Conservation (phyloP, 202 grass and related monocot genomes). For the Schoenoplectus tabernaemontani region DNA sequence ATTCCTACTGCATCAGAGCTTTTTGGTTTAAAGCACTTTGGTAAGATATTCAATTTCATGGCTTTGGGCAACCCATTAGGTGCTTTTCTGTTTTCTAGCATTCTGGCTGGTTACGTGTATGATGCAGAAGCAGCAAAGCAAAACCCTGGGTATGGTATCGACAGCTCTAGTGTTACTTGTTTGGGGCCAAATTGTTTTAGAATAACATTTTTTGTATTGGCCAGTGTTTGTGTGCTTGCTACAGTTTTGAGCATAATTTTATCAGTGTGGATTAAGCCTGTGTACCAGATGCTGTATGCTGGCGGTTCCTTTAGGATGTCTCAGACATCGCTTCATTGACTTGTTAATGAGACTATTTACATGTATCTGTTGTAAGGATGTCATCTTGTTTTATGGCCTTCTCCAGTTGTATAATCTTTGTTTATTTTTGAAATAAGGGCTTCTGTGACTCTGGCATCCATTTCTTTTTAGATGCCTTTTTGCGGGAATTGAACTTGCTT, state of each 20-base stretch:
- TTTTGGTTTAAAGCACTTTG: slow-evolving; percentile 86
- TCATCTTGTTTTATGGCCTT: not conserved
- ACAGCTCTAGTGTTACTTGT: slow-evolving; percentile 39
- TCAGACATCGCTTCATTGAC: slow-evolving; percentile 57
- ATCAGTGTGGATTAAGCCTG: slow-evolving; percentile 52
- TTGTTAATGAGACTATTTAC: not conserved
- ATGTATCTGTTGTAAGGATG: not conserved
- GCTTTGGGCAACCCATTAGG: slow-evolving; percentile 63
- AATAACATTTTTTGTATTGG: slow-evolving; percentile 54
- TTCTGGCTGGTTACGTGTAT: slow-evolving; percentile 63
- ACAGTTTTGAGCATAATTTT: slow-evolving; percentile 67
- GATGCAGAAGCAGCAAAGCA: slow-evolving; percentile 63
- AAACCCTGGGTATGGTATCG: not conserved
- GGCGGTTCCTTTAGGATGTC: slow-evolving; percentile 79
- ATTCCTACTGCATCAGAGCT: slow-evolving; percentile 74
- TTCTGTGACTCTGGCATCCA: not conserved
- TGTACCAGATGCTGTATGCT: slow-evolving; percentile 89
- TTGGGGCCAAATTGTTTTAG: slow-evolving; percentile 76
- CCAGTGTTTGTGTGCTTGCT: slow-evolving; percentile 52
- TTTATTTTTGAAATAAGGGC: not conserved
- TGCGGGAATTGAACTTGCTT: not conserved
- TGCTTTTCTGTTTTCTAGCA: slow-evolving; percentile 54
- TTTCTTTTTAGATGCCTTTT: not conserved
- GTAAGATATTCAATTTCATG: slow-evolving; percentile 79
- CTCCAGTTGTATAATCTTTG: slow-evolving; percentile 21